phyloP scores from a whole-genome alignment of 257 asterid species.

The Solanum dulcamara region DNA sequence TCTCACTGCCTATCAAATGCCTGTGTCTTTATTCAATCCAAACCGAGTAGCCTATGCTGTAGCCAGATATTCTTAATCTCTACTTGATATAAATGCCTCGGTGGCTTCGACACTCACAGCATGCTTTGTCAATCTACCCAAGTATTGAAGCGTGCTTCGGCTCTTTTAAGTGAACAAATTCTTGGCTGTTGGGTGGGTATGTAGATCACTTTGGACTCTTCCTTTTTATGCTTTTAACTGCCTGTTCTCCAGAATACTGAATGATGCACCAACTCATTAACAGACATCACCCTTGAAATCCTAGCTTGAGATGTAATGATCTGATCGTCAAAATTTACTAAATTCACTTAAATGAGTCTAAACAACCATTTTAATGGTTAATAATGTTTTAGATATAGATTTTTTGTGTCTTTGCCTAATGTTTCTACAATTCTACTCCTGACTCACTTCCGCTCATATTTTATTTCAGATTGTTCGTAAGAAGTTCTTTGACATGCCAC shows the following conservation, averaged over 20 bases:
- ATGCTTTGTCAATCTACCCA: background rate
- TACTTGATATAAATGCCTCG: background rate
- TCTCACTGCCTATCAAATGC: background rate
- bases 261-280: background rate
- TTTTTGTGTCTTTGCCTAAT: background rate
- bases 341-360: background rate
- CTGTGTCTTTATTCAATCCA: background rate
- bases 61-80: background rate
- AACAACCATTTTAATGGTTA: background rate
- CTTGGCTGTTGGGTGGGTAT: background rate
- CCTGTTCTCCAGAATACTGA: background rate
- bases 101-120: background rate
- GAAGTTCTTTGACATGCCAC: slow-evolving; percentile 92
- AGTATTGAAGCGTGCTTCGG: background rate
- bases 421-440: background rate
- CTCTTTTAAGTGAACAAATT: background rate
- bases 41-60: background rate
- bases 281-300: background rate
- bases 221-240: background rate
- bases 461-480: slow-evolving; percentile 61
- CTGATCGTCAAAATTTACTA: background rate
- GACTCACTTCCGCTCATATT: background rate
- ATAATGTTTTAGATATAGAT: background rate
- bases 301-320: background rate
- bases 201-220: background rate